Conservation (phyloP, 176 grass and related monocot species). For the Phoenix dactylifera region DNA sequence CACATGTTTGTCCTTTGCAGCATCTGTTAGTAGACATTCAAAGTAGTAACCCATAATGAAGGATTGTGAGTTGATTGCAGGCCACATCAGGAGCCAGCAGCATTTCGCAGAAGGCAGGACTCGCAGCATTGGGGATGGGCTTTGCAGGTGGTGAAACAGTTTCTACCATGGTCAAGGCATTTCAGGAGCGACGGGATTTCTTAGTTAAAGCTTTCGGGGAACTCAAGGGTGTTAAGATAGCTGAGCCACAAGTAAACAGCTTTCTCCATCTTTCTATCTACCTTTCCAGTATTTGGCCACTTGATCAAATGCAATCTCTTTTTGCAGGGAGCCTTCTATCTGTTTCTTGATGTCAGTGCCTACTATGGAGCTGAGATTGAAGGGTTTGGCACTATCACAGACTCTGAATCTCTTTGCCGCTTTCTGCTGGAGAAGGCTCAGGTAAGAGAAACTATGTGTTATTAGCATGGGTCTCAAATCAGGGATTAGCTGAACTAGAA, state of each 20-base stretch:
- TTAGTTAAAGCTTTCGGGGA: constrained; percentile 66
- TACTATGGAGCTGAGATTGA: constrained; percentile 79
- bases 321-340: constrained; percentile 77
- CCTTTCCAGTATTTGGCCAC: too few species aligned
- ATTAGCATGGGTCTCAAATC: too few species aligned
- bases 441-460: constrained; percentile 8
- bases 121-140: constrained; percentile 80
- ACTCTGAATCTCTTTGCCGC: constrained; percentile 74
- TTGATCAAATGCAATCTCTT: too few species aligned
- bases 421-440: constrained; percentile 88
- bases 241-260: constrained; percentile 59
- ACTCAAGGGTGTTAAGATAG: constrained; percentile 67
- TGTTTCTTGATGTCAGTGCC: constrained; percentile 86
- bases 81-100: constrained; percentile 85
- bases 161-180: constrained; percentile 86
- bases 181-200: constrained; percentile 75
- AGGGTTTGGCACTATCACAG: constrained; percentile 59
- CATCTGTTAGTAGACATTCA: too few species aligned
- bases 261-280: too few species aligned
- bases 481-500: background rate
- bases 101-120: constrained; percentile 88
- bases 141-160: constrained; percentile 83
- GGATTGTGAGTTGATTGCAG: constrained; percentile 16
- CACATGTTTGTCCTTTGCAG: too few species aligned
- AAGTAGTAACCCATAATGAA: too few species aligned